Evolutionary conservation across 495 filamentous ascomycete species (phyloP).

Genomic region (Trichoderma reesei): DNA sequence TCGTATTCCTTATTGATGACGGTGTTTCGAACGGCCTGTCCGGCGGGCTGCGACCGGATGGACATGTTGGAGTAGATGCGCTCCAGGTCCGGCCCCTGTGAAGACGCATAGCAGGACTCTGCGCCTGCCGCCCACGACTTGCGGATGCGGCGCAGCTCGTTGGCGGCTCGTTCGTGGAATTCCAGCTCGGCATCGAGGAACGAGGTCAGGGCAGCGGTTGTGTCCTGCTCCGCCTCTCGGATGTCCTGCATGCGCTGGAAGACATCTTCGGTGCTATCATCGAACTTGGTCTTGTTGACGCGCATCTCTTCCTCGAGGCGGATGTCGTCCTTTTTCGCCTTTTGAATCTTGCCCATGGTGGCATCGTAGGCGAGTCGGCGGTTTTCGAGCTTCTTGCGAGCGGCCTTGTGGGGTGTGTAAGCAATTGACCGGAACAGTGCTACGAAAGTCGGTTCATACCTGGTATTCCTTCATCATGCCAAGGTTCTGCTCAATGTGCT

Average conservation of each 20-base stretch:
- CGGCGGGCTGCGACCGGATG: not conserved
- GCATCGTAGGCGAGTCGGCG: constrained; percentile 88
- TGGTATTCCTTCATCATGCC: constrained; percentile 98
- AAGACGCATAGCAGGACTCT: constrained; percentile 32
- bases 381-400: constrained; percentile 90
- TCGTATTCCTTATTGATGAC: constrained; percentile 3
- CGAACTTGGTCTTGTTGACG: constrained; percentile 88
- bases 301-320: constrained; percentile 88
- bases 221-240: constrained; percentile 81
- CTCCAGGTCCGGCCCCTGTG: constrained; percentile 13
- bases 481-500: constrained; percentile 78
- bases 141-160: constrained; percentile 47
- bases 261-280: constrained; percentile 92
- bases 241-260: constrained; percentile 92
- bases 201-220: constrained; percentile 63
- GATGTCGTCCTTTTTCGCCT: constrained; percentile 88
- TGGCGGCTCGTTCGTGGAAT: constrained; percentile 83
- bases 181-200: constrained; percentile 87
- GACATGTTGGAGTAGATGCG: constrained; percentile 12
- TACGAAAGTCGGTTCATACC: constrained; percentile 33
- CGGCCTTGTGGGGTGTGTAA: constrained; percentile 40
- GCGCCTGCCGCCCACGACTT: constrained; percentile 37
- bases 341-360: constrained; percentile 84
- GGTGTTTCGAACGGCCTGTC: not conserved
- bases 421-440: not conserved